Conservation (phyloP, 2,329 filamentous ascomycete species). For the Exophiala phaeomuriformis region DNA sequence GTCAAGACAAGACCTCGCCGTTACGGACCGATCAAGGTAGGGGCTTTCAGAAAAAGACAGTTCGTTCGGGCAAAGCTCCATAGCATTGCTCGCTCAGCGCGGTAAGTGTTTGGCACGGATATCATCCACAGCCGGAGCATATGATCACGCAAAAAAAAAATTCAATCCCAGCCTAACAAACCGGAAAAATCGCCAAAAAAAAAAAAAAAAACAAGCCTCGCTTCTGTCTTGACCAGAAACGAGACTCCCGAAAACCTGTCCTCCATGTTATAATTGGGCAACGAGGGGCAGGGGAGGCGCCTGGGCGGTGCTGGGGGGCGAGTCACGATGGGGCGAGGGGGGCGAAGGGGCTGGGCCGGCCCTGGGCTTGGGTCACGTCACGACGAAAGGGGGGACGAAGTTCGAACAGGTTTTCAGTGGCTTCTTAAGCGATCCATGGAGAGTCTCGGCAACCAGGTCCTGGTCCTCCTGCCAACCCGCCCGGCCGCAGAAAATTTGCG, state of each 20-base stretch:
- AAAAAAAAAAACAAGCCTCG: neutral
- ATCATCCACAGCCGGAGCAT: neutral
- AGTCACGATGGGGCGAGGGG: too few relatives aligned
- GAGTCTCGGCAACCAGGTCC: neutral
- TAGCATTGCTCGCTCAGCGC: too few relatives aligned
- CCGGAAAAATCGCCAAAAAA: neutral
- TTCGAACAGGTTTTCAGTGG: neutral
- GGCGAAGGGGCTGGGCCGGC: too few relatives aligned
- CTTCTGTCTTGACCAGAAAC: neutral
- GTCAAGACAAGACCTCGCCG: too few relatives aligned
- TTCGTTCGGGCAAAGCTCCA: too few relatives aligned
- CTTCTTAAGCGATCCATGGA: neutral
- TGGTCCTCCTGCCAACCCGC: neutral
- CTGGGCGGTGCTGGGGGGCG: too few relatives aligned
- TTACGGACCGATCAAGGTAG: too few relatives aligned
- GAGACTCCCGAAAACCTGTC: neutral
- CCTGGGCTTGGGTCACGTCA: too few relatives aligned
- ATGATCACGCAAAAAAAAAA: neutral
- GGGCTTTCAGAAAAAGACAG: too few relatives aligned
- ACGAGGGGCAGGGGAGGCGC: neutral
- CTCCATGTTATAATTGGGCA: neutral
- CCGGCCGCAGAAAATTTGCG: neutral
- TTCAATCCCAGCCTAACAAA: neutral
- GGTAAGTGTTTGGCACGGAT: too few relatives aligned
- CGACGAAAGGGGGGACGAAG: neutral